Percentiles rank a stretch among this genome's conserved stretches.
Conservation (phyloP, 1,284 basidiomycete species). For the Phaffia rhodozyma region DNA sequence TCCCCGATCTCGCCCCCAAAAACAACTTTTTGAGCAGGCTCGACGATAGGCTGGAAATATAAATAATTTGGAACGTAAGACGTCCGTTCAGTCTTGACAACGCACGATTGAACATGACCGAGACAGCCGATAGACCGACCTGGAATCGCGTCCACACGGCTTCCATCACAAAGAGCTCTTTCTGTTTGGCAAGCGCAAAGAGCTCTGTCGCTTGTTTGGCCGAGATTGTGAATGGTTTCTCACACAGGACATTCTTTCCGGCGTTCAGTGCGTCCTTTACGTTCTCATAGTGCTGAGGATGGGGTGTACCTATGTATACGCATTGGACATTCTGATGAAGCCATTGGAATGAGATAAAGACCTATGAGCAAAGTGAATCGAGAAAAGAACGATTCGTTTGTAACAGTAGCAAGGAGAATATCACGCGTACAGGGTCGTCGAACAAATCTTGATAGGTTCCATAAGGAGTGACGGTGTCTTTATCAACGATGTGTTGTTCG, state of each 20-base stretch:
- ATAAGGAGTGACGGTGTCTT: constrained; percentile 48
- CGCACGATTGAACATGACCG: background rate
- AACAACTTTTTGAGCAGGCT: constrained; percentile 31
- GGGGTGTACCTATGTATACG: constrained; percentile 57
- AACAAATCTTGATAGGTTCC: constrained; percentile 69
- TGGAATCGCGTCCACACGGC: constrained; percentile 72
- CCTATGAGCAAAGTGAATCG: background rate
- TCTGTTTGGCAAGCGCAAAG: constrained; percentile 56
- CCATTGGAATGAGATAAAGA: background rate
- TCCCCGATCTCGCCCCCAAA: constrained; percentile 33
- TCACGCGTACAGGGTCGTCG: constrained; percentile 47
- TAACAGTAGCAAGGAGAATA: background rate
- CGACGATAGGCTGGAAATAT: constrained; percentile 31
- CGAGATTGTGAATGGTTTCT: constrained; percentile 51
- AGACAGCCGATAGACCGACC: constrained; percentile 32
- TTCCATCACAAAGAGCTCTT: constrained; percentile 78
- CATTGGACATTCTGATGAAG: constrained; percentile 54
- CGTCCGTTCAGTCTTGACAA: background rate
- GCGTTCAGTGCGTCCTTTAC: constrained; percentile 62
- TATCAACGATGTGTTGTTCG: constrained; percentile 32
- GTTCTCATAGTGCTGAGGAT: constrained; percentile 70
- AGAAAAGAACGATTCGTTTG: constrained; percentile 1
- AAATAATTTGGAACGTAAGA: background rate
- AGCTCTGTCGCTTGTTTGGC: constrained; percentile 45
- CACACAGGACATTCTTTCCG: constrained; percentile 75